These are phyloP conservation scores for Clavispora asparagi DNA, from an alignment of 805 yeast genomes.

Conservation along the genomic window DNA sequence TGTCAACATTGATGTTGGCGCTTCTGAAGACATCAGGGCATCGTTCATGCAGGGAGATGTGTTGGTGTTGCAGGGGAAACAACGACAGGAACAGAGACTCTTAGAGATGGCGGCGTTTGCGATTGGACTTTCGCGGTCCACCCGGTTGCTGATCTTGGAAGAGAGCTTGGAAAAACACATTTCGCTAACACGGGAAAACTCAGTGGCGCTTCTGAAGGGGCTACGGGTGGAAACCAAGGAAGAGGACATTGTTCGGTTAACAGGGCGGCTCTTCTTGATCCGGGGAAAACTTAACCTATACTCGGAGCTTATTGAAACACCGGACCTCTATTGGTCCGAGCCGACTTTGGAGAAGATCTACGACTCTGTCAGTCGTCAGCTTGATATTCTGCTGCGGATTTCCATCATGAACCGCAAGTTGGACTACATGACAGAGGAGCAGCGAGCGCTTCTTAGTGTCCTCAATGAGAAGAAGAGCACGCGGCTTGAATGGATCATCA, in stretches of 20 bases:
- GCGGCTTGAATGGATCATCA: conserved; percentile 84
- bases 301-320: conserved; percentile 85
- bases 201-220: conserved; percentile 66
- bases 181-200: conserved; percentile 54
- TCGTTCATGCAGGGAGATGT: conserved; percentile 61
- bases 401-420: conserved; percentile 75
- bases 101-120: conserved; percentile 86
- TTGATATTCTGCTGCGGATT: conserved; percentile 77
- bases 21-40: conserved; percentile 22
- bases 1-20: conserved; percentile 39
- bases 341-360: conserved; percentile 78
- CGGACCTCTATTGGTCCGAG: conserved; percentile 91
- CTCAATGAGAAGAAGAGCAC: conserved; percentile 72
- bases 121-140: conserved; percentile 80
- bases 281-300: conserved; percentile 82
- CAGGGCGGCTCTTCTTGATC: conserved; percentile 70
- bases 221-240: conserved; percentile 39
- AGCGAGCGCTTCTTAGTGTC: conserved; percentile 68
- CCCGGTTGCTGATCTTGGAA: conserved; percentile 79
- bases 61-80: conserved; percentile 54
- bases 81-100: conserved; percentile 37
- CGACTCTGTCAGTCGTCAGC: conserved; percentile 58
- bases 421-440: conserved; percentile 89
- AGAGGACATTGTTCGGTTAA: conserved; percentile 57
- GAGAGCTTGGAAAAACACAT: conserved; percentile 64